Evolutionary conservation across 148 eudicot genomes (phyloP).

Genomic region (Rhododendron williamsianum): DNA sequence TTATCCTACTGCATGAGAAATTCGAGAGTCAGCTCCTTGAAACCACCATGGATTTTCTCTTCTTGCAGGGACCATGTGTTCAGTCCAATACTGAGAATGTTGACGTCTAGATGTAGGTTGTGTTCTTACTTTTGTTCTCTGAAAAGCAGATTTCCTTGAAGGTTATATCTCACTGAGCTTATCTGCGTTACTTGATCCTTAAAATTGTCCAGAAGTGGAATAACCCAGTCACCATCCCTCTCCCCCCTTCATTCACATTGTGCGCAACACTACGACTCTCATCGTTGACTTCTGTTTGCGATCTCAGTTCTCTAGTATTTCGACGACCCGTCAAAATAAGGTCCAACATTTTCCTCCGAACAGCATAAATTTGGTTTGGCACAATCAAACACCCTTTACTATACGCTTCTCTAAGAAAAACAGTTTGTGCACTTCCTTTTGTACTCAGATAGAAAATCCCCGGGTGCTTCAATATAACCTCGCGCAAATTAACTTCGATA

Average conservation of each 20-base stretch:
- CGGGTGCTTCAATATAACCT: constrained; percentile 64
- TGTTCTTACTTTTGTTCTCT: no score
- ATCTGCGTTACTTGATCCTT: not conserved
- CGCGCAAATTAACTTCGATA: constrained; percentile 56
- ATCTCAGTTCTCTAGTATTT: constrained; percentile 42
- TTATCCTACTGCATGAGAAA: no score
- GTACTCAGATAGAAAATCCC: constrained; percentile 69
- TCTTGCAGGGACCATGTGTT: no score
- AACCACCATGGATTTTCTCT: no score
- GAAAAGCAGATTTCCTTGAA: not conserved
- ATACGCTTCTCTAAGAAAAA: constrained; percentile 68
- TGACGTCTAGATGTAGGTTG: no score
- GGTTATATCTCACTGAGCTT: not conserved
- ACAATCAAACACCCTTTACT: constrained; percentile 44
- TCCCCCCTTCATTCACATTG: constrained; percentile 13
- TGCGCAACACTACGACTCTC: constrained; percentile 1
- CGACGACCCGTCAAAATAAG: constrained; percentile 48
- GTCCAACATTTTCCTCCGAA: constrained; percentile 70
- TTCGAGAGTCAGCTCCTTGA: no score
- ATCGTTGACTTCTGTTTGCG: constrained; percentile 19
- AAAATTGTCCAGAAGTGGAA: constrained; percentile 20
- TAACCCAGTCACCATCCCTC: constrained; percentile 31
- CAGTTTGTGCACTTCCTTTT: constrained; percentile 45
- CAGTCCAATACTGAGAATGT: not conserved
- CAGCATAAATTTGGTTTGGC: constrained; percentile 34